Percentiles rank a stretch among this genome's conserved stretches.
Evolutionary conservation across 352 stramenopile genomes (phyloP).

Genomic region (Phytopythium helicoides): DNA sequence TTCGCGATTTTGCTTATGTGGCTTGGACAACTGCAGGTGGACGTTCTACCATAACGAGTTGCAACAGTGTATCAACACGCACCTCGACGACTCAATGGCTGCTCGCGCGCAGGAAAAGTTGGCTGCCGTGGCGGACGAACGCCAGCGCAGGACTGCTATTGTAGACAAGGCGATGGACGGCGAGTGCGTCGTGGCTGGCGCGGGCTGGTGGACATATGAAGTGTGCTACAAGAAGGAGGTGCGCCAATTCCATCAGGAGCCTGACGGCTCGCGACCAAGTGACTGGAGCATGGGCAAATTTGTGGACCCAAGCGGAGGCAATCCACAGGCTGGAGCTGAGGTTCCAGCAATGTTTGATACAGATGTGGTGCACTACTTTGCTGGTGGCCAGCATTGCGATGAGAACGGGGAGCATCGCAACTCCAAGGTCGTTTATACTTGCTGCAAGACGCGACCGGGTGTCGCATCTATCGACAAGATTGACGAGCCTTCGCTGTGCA

Average conservation of each 20-base stretch:
- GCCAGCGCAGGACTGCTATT: conserved; percentile 34
- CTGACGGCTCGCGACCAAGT: conserved; percentile 58
- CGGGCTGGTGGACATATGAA: conserved; percentile 86
- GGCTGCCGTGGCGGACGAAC: conserved; percentile 25
- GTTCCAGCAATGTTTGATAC: conserved; percentile 21
- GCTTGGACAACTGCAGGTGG: conserved; percentile 39
- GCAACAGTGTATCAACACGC: conserved; percentile 65
- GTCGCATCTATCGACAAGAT: conserved; percentile 61
- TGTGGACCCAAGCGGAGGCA: conserved; percentile 25
- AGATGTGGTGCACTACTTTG: conserved; percentile 72
- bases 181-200: conserved; percentile 52
- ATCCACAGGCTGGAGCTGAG: conserved; percentile 20
- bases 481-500: conserved; percentile 79
- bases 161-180: conserved; percentile 51
- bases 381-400: conserved; percentile 76
- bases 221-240: conserved; percentile 82
- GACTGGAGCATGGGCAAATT: conserved; percentile 86
- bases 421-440: conserved; percentile 74
- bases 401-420: conserved; percentile 76
- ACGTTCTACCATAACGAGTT: conserved; percentile 81
- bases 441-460: conserved; percentile 64
- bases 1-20: no score
- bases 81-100: conserved; percentile 49
- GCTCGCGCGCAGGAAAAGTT: conserved; percentile 36
- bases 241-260: conserved; percentile 79